Evolutionary conservation across 2,329 filamentous ascomycete species (phyloP).

Genomic region (Fusarium sp.): DNA sequence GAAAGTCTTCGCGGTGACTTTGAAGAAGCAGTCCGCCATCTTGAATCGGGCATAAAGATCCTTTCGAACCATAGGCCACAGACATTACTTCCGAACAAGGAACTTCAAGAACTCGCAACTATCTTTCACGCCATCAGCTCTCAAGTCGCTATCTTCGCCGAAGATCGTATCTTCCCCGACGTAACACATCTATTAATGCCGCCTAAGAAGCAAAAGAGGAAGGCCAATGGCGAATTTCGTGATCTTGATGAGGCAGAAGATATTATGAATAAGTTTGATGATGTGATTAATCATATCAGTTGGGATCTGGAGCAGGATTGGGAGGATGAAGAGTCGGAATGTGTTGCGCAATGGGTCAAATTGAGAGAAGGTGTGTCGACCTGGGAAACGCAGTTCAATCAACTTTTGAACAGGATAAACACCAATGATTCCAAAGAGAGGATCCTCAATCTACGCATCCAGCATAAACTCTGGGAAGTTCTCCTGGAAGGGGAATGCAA

Average conservation of each 20-base stretch:
- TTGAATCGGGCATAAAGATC: slow-evolving; percentile 5
- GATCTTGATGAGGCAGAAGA: slow-evolving; percentile 8
- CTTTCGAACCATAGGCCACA: background rate
- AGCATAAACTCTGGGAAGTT: slow-evolving; percentile 12
- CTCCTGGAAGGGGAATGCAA: background rate
- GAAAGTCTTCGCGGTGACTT: slow-evolving; percentile 16
- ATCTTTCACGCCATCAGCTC: slow-evolving; percentile 10
- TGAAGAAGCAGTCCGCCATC: slow-evolving; percentile 11
- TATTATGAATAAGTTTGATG: slow-evolving; percentile 14
- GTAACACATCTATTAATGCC: background rate
- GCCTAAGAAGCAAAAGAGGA: background rate
- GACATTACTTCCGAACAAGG: background rate
- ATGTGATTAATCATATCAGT: background rate
- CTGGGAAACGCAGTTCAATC: background rate
- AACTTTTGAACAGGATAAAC: background rate
- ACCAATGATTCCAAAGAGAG: background rate
- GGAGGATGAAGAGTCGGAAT: slow-evolving; percentile 7
- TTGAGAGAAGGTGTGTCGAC: background rate
- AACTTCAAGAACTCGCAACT: background rate
- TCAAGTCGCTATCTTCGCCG: slow-evolving; percentile 5
- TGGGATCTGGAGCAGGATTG: slow-evolving; percentile 18
- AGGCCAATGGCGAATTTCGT: background rate
- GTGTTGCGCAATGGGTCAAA: background rate
- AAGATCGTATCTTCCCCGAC: slow-evolving; percentile 3
- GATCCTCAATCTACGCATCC: slow-evolving; percentile 1